These are phyloP conservation scores for Monoraphidium neglectum DNA, from an alignment of 139 green algal species.

Conservation along the genomic window DNA sequence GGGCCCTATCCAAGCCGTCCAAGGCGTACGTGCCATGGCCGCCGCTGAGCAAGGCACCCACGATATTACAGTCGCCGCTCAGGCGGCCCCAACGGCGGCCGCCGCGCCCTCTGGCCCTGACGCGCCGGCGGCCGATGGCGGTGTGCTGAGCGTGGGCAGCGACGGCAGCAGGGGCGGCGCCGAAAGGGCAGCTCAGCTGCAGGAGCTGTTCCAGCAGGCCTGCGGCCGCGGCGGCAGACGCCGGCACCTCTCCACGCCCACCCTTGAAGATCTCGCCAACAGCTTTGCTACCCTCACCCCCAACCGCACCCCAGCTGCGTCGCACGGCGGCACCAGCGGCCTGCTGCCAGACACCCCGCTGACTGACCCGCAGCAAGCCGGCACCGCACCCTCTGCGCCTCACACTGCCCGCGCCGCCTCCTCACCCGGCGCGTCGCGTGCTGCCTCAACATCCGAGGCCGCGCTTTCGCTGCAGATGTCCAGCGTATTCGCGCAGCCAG, in stretches of 20 bases:
- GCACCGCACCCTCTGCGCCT: not conserved
- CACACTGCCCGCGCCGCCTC: not conserved
- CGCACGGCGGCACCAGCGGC: not conserved
- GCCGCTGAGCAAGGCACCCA: too few species aligned
- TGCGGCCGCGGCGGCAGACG: too few species aligned
- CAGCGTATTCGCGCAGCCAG: not conserved
- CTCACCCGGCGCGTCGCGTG: not conserved
- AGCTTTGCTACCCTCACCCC: not conserved
- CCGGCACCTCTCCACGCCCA: not conserved
- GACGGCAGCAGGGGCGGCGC: not conserved
- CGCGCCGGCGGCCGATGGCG: too few species aligned
- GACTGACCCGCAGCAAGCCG: slow-evolving; percentile 1
- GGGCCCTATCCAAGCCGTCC: too few species aligned
- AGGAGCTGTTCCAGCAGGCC: too few species aligned
- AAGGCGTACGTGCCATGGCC: too few species aligned
- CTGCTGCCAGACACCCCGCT: not conserved
- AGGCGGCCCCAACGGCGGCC: too few species aligned
- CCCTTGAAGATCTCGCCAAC: not conserved
- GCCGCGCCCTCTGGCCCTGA: too few species aligned
- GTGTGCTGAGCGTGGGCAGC: too few species aligned
- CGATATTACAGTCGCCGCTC: too few species aligned
- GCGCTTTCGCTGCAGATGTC: too few species aligned
- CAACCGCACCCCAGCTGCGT: not conserved
- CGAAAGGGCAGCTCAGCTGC: too few species aligned
- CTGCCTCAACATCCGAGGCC: not conserved